phyloP scores from a whole-genome alignment of 1,284 basidiomycete species.

The Heimioporus retisporus region DNA sequence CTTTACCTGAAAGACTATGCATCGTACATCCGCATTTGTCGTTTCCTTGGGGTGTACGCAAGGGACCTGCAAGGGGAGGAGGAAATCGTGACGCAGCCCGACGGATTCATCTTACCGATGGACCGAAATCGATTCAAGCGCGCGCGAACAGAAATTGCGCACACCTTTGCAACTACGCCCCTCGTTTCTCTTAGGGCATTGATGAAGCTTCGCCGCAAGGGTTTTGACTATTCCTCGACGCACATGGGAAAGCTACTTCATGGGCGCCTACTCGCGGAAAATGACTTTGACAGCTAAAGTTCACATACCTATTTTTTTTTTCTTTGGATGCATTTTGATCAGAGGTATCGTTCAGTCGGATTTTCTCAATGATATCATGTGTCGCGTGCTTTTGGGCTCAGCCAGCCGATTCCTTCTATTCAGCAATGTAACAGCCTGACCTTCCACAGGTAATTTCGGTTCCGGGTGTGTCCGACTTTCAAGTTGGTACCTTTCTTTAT shows the following conservation, averaged over 20 bases:
- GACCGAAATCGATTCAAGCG: conserved; percentile 18
- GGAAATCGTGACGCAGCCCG: conserved; percentile 27
- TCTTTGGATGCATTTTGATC: too few relatives aligned
- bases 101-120: conserved; percentile 49
- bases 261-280: conserved; percentile 33
- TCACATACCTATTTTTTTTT: neutral
- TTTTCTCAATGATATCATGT: too few relatives aligned
- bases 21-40: neutral
- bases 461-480: too few relatives aligned
- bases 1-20: neutral
- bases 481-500: too few relatives aligned
- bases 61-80: conserved; percentile 23
- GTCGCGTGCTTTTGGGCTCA: too few relatives aligned
- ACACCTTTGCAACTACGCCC: conserved; percentile 45
- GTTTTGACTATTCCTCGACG: conserved; percentile 41
- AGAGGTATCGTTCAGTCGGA: too few relatives aligned
- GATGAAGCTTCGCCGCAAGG: conserved; percentile 51
- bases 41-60: conserved; percentile 30
- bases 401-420: too few relatives aligned
- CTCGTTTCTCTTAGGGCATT: conserved; percentile 43
- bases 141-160: conserved; percentile 3
- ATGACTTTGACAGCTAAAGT: conserved; percentile 32
- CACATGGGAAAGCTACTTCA: neutral
- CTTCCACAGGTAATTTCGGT: too few relatives aligned
- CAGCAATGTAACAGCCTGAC: too few relatives aligned